Base-by-base conservation (phyloP, 306 rosid genomes). In the Prunus mume region DNA sequence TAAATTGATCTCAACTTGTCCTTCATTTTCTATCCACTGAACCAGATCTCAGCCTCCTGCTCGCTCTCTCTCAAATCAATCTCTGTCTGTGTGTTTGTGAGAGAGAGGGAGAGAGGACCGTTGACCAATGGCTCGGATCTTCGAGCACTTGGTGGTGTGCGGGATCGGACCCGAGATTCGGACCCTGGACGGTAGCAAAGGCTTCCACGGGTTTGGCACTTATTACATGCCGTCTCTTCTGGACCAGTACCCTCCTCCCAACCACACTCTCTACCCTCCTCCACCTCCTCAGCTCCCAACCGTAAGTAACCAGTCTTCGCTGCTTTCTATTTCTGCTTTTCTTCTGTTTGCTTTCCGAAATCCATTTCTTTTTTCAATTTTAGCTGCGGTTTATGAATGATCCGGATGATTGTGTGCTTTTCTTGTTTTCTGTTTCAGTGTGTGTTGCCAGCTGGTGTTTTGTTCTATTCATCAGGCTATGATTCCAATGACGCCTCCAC, bases 141-240 rank as follows among this genome's bases (percentile, higher is more conserved):
- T 96, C 65, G 99, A 96, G 82, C 88, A 92, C 81, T 96, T 96
- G 79, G 98, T 96, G 18, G 96, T 96, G 50, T 96, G 98, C 70
- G 99, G 99, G 77, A 88, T 92, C 90, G 98, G 98, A 28, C 98
- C 98, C 2, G 99, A 96, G 89, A 83, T 96, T 77, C 93, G 98
- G 73, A 89, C 93, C 75, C 71, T 91, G 0, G 99, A 96, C 19
- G 96, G 96, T 12, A 79, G 32, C 86, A 96, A 88, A 79, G 99
- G 99, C 10, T 96, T 87, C 86, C 91, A 92, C 65, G 99, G 99
- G 45, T 64, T 86, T 68, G 85, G 82, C 9, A 79, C 66, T 34
- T 25, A 86, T 88, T 95, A 95, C 76, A 86, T 83, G 58, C 83
- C 97, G 71, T 96, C 93, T 74, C 89, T 96, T 62, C 93, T 96